Conservation (phyloP, 2,329 filamentous ascomycete species). For the Aaosphaeria arxii region DNA sequence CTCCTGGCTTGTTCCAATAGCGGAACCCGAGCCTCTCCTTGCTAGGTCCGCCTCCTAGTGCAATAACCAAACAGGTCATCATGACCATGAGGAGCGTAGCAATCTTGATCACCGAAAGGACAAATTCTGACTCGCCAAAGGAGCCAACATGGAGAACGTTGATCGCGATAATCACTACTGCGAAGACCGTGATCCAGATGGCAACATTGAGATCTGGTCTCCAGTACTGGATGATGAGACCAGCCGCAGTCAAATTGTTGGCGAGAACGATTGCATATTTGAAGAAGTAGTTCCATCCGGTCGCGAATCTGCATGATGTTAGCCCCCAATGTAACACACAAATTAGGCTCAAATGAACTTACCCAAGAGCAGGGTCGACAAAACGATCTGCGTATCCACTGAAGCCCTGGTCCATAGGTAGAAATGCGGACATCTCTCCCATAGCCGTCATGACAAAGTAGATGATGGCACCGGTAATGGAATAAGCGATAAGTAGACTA, state of each 20-base stretch:
- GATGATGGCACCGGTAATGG: slow-evolving; percentile 36
- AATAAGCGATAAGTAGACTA: slow-evolving; percentile 35
- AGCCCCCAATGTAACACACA: not conserved
- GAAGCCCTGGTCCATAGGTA: slow-evolving; percentile 39
- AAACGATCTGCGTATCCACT: slow-evolving; percentile 40
- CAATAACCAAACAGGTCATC: slow-evolving; percentile 33
- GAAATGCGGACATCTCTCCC: slow-evolving; percentile 39
- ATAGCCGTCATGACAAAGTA: slow-evolving; percentile 41
- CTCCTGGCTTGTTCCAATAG: slow-evolving; percentile 68
- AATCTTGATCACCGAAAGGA: slow-evolving; percentile 51
- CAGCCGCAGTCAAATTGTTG: slow-evolving; percentile 30
- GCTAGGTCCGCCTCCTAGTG: slow-evolving; percentile 33
- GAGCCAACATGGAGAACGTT: slow-evolving; percentile 35
- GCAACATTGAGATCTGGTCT: slow-evolving; percentile 26
- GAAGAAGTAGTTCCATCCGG: not conserved
- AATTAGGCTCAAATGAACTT: slow-evolving; percentile 13
- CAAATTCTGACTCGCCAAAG: slow-evolving; percentile 50
- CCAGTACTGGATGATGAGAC: slow-evolving; percentile 35
- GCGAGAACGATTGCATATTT: slow-evolving; percentile 34
- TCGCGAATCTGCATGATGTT: slow-evolving; percentile 17
- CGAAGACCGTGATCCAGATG: slow-evolving; percentile 36
- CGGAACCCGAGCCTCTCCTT: slow-evolving; percentile 53
- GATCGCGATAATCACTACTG: slow-evolving; percentile 36
- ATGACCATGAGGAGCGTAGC: slow-evolving; percentile 34
- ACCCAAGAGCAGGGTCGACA: slow-evolving; percentile 45